A percentile compares a stretch with the other conserved stretches of the same genome.
Evolutionary conservation across 2,329 filamentous ascomycete genomes (phyloP).

Genomic region (Claviceps cyperi): DNA sequence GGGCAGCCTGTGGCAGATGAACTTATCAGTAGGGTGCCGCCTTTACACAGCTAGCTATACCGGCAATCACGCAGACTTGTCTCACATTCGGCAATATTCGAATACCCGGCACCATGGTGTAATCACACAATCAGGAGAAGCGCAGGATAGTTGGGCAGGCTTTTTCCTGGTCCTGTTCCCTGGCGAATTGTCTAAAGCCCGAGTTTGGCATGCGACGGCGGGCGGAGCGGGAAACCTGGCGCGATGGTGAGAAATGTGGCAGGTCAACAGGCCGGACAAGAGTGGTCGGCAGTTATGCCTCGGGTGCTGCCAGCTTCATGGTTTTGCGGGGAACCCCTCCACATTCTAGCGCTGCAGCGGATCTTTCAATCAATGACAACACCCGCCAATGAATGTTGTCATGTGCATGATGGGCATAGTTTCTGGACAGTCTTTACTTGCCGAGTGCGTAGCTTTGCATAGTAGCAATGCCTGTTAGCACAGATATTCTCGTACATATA

Average conservation of each 20-base stretch:
- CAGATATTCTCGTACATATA: no score
- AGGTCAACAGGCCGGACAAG: no score
- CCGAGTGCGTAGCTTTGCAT: no score
- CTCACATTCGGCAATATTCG: slow-evolving; percentile 22
- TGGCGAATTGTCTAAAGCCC: neutral
- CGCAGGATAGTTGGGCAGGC: neutral
- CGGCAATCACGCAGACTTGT: neutral
- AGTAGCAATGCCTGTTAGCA: no score
- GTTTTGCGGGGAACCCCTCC: neutral
- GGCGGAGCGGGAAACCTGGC: neutral
- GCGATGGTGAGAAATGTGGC: neutral
- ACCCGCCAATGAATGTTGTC: no score
- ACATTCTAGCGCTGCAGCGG: neutral
- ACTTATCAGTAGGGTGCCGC: slow-evolving; percentile 1
- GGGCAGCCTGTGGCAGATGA: slow-evolving; percentile 32
- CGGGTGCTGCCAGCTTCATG: neutral
- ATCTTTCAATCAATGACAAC: neutral
- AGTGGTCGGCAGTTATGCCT: neutral
- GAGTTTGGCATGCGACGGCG: neutral
- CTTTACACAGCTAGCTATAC: neutral
- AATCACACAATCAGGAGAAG: neutral
- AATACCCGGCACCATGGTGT: slow-evolving; percentile 16
- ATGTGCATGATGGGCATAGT: no score
- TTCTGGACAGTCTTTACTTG: no score
- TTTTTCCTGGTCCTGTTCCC: neutral